Evolutionary conservation across 257 asterid genomes (phyloP).

Genomic region (Voacanga thouarsii): DNA sequence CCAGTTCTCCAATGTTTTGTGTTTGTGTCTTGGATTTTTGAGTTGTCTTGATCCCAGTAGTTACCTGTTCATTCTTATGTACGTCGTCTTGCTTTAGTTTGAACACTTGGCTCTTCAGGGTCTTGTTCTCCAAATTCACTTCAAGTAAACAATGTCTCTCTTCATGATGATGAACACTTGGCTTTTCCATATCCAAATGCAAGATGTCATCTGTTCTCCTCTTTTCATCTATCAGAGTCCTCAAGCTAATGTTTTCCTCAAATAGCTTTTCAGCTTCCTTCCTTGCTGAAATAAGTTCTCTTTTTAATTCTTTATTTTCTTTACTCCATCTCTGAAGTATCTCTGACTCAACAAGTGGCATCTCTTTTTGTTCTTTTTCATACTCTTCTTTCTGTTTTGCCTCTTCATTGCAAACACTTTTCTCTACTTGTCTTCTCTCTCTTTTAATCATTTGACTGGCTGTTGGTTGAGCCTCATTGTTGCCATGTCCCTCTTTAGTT

Average conservation of each 20-base stretch:
- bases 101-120: constrained; percentile 54
- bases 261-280: constrained; percentile 50
- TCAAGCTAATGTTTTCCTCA: constrained; percentile 46
- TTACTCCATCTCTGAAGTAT: constrained; percentile 33
- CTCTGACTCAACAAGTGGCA: constrained; percentile 33
- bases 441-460: constrained; percentile 3
- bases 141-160: constrained; percentile 39
- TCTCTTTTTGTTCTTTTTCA: constrained; percentile 27
- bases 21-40: background rate
- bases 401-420: background rate
- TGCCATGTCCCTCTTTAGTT: background rate
- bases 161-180: constrained; percentile 48
- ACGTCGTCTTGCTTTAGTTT: constrained; percentile 36
- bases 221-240: constrained; percentile 57
- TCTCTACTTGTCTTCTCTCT: constrained; percentile 10
- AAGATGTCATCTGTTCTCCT: constrained; percentile 55
- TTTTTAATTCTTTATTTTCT: constrained; percentile 55
- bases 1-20: background rate
- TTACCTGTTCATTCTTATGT: constrained; percentile 56
- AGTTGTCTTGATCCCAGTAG: constrained; percentile 2
- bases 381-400: constrained; percentile 3
- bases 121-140: constrained; percentile 58
- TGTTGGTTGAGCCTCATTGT: background rate
- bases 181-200: constrained; percentile 59
- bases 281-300: constrained; percentile 44